Evolutionary conservation across 371 early-diverging fungal genomes (phyloP).

Genomic region (Mucor lusitanicus): DNA sequence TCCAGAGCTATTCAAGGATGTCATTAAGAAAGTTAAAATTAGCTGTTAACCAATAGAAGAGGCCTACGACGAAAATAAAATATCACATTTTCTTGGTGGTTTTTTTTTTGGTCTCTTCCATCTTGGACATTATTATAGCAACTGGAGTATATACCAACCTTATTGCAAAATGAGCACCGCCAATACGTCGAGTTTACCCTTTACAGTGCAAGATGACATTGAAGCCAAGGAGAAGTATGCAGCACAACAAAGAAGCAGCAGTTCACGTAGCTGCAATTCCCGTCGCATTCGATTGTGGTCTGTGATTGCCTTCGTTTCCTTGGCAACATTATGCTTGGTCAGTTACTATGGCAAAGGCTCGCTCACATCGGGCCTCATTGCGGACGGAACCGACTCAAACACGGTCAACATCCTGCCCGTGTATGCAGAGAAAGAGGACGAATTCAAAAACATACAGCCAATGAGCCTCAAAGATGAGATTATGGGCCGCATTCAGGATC

Average conservation of each 20-base stretch:
- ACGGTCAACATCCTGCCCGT: not conserved
- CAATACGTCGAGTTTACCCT: constrained; percentile 13
- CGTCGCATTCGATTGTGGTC: constrained; percentile 20
- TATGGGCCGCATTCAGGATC: not conserved
- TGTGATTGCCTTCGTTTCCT: not conserved
- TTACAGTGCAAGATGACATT: constrained; percentile 28
- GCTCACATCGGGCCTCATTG: not conserved
- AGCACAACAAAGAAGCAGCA: constrained; percentile 4
- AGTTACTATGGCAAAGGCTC: constrained; percentile 1
- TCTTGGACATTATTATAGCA: not conserved
- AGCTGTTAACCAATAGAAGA: not conserved
- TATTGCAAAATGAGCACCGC: not conserved
- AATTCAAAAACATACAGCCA: not conserved
- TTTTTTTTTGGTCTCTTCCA: not conserved
- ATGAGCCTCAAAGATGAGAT: constrained; percentile 23
- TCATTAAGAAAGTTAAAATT: constrained; percentile 3
- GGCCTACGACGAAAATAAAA: not conserved
- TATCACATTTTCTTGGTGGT: not conserved
- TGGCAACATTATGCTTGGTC: constrained; percentile 11
- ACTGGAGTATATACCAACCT: not conserved
- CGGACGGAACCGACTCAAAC: not conserved
- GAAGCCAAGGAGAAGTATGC: constrained; percentile 22
- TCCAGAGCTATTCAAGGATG: constrained; percentile 33
- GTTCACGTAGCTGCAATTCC: constrained; percentile 3
- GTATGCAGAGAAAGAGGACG: not conserved